phyloP scores from a whole-genome alignment of 1,139 yeast genomes.

The Scheffersomyces stambukii region DNA sequence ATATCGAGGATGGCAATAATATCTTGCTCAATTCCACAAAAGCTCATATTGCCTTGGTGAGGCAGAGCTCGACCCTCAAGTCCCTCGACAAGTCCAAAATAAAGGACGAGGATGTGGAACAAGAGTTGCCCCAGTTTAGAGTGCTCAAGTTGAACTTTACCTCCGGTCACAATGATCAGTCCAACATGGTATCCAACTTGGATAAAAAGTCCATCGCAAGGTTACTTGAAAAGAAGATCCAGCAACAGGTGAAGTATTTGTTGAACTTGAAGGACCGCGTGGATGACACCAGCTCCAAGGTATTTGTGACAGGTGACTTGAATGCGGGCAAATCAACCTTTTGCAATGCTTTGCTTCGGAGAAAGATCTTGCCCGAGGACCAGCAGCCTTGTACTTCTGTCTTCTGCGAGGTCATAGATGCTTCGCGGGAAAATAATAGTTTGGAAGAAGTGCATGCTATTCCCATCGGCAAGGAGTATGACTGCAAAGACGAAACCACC shows the following conservation, averaged over 20 bases:
- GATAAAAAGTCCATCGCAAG: slow-evolving; percentile 66
- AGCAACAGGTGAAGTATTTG: slow-evolving; percentile 63
- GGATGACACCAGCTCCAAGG: slow-evolving; percentile 89
- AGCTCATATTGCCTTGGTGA: slow-evolving; percentile 48
- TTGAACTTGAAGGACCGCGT: slow-evolving; percentile 75
- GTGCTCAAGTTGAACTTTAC: slow-evolving; percentile 63
- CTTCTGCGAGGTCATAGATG: slow-evolving; percentile 91
- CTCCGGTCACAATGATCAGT: slow-evolving; percentile 46
- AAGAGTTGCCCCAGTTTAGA: slow-evolving; percentile 42
- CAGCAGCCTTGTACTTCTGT: slow-evolving; percentile 98
- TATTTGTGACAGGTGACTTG: slow-evolving; percentile 93
- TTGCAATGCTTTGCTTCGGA: slow-evolving; percentile 82
- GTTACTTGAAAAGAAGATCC: slow-evolving; percentile 59
- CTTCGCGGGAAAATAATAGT: slow-evolving; percentile 61
- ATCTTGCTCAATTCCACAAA: slow-evolving; percentile 40
- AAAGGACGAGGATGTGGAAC: slow-evolving; percentile 13
- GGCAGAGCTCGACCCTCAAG: slow-evolving; percentile 36
- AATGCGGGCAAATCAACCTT: slow-evolving; percentile 96
- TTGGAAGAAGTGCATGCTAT: slow-evolving; percentile 94
- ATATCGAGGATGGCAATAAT: slow-evolving; percentile 28
- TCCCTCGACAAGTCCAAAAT: slow-evolving; percentile 28
- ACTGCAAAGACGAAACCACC: slow-evolving; percentile 59
- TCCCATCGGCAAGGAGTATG: slow-evolving; percentile 49
- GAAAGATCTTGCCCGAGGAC: slow-evolving; percentile 84
- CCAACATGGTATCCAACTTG: slow-evolving; percentile 46